Conservation (phyloP, 2,329 filamentous ascomycete genomes). For the Ophiostoma populinum region DNA sequence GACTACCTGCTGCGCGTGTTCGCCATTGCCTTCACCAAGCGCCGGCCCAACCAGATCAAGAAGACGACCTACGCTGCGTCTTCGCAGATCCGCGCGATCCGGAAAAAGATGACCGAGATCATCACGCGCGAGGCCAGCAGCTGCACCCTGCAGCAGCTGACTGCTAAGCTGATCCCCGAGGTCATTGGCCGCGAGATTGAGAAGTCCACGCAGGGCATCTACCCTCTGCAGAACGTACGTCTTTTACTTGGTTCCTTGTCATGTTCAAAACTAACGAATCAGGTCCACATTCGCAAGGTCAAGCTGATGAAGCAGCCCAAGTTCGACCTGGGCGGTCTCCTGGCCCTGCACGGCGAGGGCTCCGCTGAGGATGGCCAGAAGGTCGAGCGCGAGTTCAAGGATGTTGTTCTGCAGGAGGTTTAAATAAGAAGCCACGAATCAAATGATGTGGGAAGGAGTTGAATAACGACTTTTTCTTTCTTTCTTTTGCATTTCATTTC, state of each 20-base stretch:
- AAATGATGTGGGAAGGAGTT: background rate
- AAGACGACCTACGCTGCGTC: conserved; percentile 98
- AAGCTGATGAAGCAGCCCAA: conserved; percentile 98
- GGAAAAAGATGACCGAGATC: conserved; percentile 99
- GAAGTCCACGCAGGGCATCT: conserved; percentile 98
- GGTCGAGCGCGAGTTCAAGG: conserved; percentile 99
- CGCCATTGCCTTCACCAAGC: conserved; percentile 98
- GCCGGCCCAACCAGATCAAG: conserved; percentile 98
- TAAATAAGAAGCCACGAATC: conserved; percentile 32
- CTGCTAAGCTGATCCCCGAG: conserved; percentile 97
- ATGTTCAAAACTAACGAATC: conserved; percentile 7
- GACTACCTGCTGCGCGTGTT: conserved; percentile 99
- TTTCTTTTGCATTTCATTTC: conserved; percentile 1
- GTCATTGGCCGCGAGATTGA: conserved; percentile 99
- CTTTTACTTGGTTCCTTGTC: conserved; percentile 26
- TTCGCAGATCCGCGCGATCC: conserved; percentile 93
- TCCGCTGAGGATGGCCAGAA: conserved; percentile 94
- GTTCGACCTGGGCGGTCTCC: conserved; percentile 93
- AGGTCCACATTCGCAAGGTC: conserved; percentile 99
- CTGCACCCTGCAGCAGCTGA: conserved; percentile 92
- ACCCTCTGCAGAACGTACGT: conserved; percentile 93
- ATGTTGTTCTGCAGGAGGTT: conserved; percentile 84
- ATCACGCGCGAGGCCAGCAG: conserved; percentile 88
- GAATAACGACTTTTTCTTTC: background rate
- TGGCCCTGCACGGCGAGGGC: conserved; percentile 95